These are phyloP conservation scores for Kokia cookei DNA, from an alignment of 441 rosid genomes.

Conservation along the genomic window DNA sequence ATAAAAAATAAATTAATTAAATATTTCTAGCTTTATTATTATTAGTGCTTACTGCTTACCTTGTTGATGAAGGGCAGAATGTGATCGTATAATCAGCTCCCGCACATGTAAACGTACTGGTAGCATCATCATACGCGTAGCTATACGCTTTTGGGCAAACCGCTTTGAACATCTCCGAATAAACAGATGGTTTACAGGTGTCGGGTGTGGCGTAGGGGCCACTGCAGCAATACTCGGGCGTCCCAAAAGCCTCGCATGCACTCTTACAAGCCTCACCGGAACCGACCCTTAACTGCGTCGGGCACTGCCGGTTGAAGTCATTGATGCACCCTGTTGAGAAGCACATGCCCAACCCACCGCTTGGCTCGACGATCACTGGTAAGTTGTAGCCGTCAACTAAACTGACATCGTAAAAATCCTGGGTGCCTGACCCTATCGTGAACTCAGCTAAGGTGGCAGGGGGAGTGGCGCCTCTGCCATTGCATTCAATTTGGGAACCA, in stretches of 20 bases:
- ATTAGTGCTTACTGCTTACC: conserved; percentile 20
- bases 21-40: too few species aligned
- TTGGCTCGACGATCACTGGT: conserved; percentile 33
- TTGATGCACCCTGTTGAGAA: conserved; percentile 32
- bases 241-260: conserved; percentile 61
- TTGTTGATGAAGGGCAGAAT: conserved; percentile 42
- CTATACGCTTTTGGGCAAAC: conserved; percentile 65
- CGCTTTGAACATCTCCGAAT: conserved; percentile 53
- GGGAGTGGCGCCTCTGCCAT: conserved; percentile 43
- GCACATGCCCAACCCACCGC: conserved; percentile 34
- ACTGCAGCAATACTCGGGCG: conserved; percentile 56
- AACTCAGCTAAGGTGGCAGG: conserved; percentile 55
- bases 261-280: conserved; percentile 42
- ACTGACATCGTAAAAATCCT: conserved; percentile 47
- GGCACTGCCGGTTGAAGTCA: conserved; percentile 37
- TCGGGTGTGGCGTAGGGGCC: conserved; percentile 50
- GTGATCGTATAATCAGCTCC: conserved; percentile 40
- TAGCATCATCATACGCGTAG: conserved; percentile 58
- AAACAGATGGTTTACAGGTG: conserved; percentile 55
- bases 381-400: conserved; percentile 49
- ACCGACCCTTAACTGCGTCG: conserved; percentile 27
- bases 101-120: conserved; percentile 44
- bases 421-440: conserved; percentile 32
- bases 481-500: conserved; percentile 53
- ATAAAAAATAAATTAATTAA: background rate